A percentile compares a stretch with the other conserved stretches of the same genome.
phyloP scores from a whole-genome alignment of 345 rosid genomes.

The Euphorbia lathyris region DNA sequence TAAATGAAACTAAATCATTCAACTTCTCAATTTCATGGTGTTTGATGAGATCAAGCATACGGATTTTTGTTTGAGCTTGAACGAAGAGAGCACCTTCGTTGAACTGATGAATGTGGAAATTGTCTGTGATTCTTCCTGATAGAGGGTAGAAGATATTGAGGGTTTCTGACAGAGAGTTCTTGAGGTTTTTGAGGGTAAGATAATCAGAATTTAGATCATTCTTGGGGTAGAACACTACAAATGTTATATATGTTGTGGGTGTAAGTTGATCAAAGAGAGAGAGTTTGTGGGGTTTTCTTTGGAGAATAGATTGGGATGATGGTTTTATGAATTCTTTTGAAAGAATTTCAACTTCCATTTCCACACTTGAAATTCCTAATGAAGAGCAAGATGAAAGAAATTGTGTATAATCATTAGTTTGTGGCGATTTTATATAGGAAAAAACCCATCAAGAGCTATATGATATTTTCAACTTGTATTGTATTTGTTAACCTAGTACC shows the following conservation, averaged over 20 bases:
- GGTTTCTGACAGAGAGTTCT: slow-evolving; percentile 16
- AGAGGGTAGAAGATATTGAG: slow-evolving; percentile 24
- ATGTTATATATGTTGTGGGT: slow-evolving; percentile 14
- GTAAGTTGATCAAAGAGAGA: slow-evolving; percentile 17
- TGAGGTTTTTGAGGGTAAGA: neutral
- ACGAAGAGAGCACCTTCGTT: slow-evolving; percentile 14
- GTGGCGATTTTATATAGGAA: too few species aligned
- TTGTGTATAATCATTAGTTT: too few species aligned
- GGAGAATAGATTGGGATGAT: slow-evolving; percentile 5
- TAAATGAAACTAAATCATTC: slow-evolving; percentile 6
- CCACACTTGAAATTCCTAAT: too few species aligned
- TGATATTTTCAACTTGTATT: too few species aligned
- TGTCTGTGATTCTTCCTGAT: slow-evolving; percentile 15
- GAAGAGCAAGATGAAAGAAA: too few species aligned
- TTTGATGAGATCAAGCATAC: slow-evolving; percentile 8
- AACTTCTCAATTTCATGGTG: neutral
- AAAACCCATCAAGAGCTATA: too few species aligned
- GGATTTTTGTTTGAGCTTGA: slow-evolving; percentile 1
- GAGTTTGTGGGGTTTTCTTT: slow-evolving; percentile 19
- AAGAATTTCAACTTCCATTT: slow-evolving; percentile 13
- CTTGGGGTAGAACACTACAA: slow-evolving; percentile 11
- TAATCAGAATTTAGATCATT: neutral
- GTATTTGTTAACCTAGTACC: too few species aligned
- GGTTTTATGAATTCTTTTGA: slow-evolving; percentile 23
- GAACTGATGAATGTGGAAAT: slow-evolving; percentile 16